A percentile compares a stretch with the other conserved stretches of the same genome.
phyloP scores from a whole-genome alignment of 2,329 filamentous ascomycete genomes.

The Venturia pyrina region DNA sequence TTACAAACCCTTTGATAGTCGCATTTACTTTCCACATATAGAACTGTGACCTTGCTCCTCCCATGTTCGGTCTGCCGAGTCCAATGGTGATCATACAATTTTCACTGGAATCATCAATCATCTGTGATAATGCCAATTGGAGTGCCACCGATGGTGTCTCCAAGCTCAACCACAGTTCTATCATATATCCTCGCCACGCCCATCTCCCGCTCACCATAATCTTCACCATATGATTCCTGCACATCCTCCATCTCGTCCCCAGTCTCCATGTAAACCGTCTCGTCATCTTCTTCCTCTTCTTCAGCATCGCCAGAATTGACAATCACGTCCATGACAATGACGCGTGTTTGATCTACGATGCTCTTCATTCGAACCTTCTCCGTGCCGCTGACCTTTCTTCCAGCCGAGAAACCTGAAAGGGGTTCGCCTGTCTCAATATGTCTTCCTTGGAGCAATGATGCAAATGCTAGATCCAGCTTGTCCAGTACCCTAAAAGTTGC shows the following conservation, averaged over 20 bases:
- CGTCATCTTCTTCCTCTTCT: constrained; percentile 20
- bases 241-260: constrained; percentile 26
- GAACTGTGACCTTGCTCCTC: neutral
- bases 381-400: constrained; percentile 59
- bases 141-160: constrained; percentile 50
- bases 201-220: constrained; percentile 44
- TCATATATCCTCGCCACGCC: constrained; percentile 71
- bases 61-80: neutral
- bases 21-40: no score
- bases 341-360: constrained; percentile 65
- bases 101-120: neutral
- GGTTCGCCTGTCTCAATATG: constrained; percentile 55
- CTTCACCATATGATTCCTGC: constrained; percentile 17
- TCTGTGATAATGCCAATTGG: constrained; percentile 39
- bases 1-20: neutral
- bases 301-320: constrained; percentile 41
- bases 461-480: constrained; percentile 78
- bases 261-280: constrained; percentile 22
- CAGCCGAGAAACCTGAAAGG: constrained; percentile 61
- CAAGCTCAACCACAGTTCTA: constrained; percentile 64
- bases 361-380: constrained; percentile 84
- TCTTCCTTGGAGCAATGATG: constrained; percentile 58
- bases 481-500: constrained; percentile 59
- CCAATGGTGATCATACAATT: neutral
- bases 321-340: constrained; percentile 60